Base-by-base conservation (phyloP, 441 rosid species). In the Sinapis alba region DNA sequence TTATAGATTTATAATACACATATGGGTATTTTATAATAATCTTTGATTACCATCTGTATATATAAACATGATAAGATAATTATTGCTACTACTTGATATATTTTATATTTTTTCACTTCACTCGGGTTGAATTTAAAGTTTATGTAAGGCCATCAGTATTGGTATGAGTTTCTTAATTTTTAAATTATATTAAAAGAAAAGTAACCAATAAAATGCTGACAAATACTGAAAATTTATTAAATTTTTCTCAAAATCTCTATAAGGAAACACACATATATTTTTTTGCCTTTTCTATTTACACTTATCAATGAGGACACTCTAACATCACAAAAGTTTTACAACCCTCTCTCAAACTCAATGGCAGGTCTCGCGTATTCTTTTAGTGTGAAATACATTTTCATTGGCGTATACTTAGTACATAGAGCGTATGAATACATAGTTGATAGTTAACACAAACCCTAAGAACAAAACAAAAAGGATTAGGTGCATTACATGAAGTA, bases 261-360 rank as follows among this genome's bases (percentile, higher is more conserved):
- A 43, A 43, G 51, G 51, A 43, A 43, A 43, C 18, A 43, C 50
- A 43, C 50, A 13, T 43, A n/a, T 43, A 43, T n/a, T n/a, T 34
- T 34, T 43, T 23, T 23, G 2, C 6, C 30, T 43, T 43, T 5
- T 43, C 50, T 15, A 27, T 43, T n/a, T 6, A 43, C 13, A 38
- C 6, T 38, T 12, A 38, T 38, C 45, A 38, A 13, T 12, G 45
- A 4, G 2, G 2, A 38, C 12, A 36, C 13, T 36, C 13, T 36
- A 36, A 36, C 13, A 36, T 36, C 13, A 0, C 13, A 10, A 36
- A 23, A 36, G 41, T 38, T 38, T 41, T 41, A 41, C 12, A 41
- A 13, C 51, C 51, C 50, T 41, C 43, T 41, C 51, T 30, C 21
- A 16, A 47, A 28, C 24, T 71, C n/a, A 30, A 28, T 71, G 68